Evolutionary conservation across 2,329 filamentous ascomycete genomes (phyloP).

Genomic region (Penicillium capsulatum): DNA sequence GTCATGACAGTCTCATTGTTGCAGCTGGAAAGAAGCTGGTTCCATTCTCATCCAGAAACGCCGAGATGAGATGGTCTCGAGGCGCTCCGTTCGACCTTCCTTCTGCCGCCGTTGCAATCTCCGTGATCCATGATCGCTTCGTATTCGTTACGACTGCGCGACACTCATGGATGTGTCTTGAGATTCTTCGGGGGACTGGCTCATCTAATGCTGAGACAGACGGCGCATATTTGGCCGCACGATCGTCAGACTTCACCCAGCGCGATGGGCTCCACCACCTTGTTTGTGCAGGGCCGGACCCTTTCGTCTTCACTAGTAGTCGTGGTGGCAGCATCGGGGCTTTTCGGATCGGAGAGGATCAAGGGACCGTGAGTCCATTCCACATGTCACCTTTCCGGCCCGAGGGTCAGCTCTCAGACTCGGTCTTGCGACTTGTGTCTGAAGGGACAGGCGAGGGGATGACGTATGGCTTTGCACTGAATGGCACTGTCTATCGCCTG

Average conservation of each 20-base stretch:
- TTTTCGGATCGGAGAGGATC: constrained; percentile 13
- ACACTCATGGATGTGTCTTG: constrained; percentile 51
- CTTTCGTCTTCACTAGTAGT: constrained; percentile 48
- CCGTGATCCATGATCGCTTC: constrained; percentile 39
- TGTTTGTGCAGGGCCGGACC: constrained; percentile 36
- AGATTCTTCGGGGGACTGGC: constrained; percentile 25
- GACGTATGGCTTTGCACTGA: constrained; percentile 62
- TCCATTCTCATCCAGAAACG: constrained; percentile 43
- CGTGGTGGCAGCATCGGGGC: constrained; percentile 51
- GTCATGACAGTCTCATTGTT: constrained; percentile 42
- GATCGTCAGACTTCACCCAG: constrained; percentile 28
- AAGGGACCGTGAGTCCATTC: constrained; percentile 29
- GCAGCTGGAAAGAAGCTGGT: constrained; percentile 44
- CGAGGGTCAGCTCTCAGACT: constrained; percentile 34
- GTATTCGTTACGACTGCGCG: constrained; percentile 53
- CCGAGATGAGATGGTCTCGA: constrained; percentile 41
- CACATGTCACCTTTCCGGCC: constrained; percentile 19
- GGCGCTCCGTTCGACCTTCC: constrained; percentile 41
- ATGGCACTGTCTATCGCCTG: constrained; percentile 68
- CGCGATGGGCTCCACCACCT: constrained; percentile 33
- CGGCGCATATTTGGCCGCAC: not conserved
- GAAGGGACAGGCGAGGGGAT: constrained; percentile 23
- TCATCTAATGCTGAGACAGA: not conserved
- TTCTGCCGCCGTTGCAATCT: constrained; percentile 50
- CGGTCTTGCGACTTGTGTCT: constrained; percentile 29